Conservation (phyloP, 768 basidiomycete species). For the Suillus subluteus region DNA sequence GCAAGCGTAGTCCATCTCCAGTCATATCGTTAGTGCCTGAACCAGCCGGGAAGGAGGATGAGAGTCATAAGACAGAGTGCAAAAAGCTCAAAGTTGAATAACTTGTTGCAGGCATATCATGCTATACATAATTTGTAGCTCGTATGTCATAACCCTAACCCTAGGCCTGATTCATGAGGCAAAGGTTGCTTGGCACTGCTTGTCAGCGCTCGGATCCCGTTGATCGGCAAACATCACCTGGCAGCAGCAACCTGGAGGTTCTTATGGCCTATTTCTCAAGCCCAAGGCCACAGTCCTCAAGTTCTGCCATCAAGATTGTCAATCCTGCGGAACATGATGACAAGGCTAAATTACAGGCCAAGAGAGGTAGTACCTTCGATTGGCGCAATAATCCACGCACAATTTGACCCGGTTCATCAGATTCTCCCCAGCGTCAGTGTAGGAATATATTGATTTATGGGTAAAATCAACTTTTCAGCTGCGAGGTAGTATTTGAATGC, state of each 20-base stretch:
- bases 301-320: constrained; percentile 72
- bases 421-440: constrained; percentile 79
- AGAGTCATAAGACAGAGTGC: constrained; percentile 12
- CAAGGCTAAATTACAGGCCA: constrained; percentile 46
- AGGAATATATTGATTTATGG: constrained; percentile 92
- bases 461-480: constrained; percentile 42
- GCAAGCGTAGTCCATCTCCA: constrained; percentile 31
- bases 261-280: constrained; percentile 73
- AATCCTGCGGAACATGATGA: constrained; percentile 51
- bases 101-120: neutral
- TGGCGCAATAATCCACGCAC: constrained; percentile 16
- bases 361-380: constrained; percentile 54
- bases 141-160: neutral
- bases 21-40: neutral
- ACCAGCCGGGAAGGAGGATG: constrained; percentile 10
- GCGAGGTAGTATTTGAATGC: constrained; percentile 2
- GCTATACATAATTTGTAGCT: neutral
- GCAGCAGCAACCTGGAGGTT: constrained; percentile 6
- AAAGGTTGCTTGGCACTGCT: neutral
- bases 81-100: constrained; percentile 27
- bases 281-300: constrained; percentile 60
- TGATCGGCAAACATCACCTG: constrained; percentile 3
- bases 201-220: neutral
- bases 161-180: no score
- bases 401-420: constrained; percentile 37